These are phyloP conservation scores for Rhizophora apiculata DNA, from an alignment of 345 rosid species.

Conservation along the genomic window DNA sequence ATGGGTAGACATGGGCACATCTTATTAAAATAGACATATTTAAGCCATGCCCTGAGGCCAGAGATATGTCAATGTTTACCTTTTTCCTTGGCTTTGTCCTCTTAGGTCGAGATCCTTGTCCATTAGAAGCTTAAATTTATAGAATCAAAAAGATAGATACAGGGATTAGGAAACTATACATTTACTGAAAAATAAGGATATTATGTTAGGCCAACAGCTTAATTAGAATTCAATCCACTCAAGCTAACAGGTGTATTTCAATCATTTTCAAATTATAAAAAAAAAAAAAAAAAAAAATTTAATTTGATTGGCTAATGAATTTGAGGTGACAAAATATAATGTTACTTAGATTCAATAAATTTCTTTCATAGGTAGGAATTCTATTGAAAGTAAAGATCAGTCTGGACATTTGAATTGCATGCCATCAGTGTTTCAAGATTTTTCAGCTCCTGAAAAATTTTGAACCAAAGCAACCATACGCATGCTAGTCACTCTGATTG, in stretches of 20 bases:
- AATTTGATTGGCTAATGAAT: background rate
- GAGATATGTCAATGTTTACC: slow-evolving; percentile 41
- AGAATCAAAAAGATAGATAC: slow-evolving; percentile 6
- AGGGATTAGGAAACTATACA: slow-evolving; percentile 8
- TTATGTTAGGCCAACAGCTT: background rate
- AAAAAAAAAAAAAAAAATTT: background rate
- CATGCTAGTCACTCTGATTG: background rate
- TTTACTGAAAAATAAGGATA: background rate
- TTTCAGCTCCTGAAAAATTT: background rate
- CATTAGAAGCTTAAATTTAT: slow-evolving; percentile 47
- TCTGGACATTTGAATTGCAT: background rate
- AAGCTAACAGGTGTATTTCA: background rate
- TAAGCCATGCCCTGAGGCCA: slow-evolving; percentile 9
- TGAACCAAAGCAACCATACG: too few species aligned
- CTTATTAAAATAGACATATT: slow-evolving; percentile 9
- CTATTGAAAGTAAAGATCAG: background rate
- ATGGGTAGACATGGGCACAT: background rate
- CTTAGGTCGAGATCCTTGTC: slow-evolving; percentile 70
- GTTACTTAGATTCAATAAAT: background rate
- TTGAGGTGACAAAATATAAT: background rate
- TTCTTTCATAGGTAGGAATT: background rate
- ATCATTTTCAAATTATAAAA: background rate
- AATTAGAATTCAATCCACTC: background rate
- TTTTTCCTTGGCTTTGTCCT: slow-evolving; percentile 50
- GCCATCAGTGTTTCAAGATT: background rate